Percentiles rank a stretch among this genome's conserved stretches.
Conservation (phyloP, 305 asterid species). For the Fraxinus xanthoxyloides region DNA sequence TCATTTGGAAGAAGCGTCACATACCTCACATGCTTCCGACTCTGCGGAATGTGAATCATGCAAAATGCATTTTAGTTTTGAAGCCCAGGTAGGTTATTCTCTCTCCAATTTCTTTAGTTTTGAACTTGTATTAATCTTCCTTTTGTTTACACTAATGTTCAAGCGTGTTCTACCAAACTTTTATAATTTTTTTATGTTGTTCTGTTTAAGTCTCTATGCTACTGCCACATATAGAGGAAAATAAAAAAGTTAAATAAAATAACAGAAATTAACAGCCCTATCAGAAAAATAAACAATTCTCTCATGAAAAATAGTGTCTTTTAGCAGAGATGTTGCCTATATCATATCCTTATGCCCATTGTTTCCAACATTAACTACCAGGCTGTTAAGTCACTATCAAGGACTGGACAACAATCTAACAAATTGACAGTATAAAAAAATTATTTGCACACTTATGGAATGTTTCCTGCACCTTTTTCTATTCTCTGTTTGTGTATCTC, state of each 20-base stretch:
- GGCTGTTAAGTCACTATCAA: neutral
- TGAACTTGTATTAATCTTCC: neutral
- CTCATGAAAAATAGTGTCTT: neutral
- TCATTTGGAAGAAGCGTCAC: conserved; percentile 43
- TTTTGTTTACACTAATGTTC: neutral
- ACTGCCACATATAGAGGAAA: neutral
- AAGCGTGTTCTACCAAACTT: neutral
- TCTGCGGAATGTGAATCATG: conserved; percentile 50
- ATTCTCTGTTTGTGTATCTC: neutral
- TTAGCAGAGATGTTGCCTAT: neutral
- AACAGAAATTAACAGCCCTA: neutral
- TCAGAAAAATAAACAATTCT: neutral
- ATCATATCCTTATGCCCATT: neutral
- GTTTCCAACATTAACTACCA: neutral
- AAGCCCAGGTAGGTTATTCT: conserved; percentile 67
- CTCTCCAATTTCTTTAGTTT: neutral
- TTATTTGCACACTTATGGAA: neutral
- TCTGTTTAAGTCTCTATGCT: neutral
- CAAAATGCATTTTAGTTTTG: conserved; percentile 79
- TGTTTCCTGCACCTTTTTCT: neutral
- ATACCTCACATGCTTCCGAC: conserved; percentile 45
- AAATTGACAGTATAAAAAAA: neutral
- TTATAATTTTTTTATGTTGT: neutral
- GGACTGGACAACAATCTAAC: neutral
- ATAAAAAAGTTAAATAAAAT: neutral